Evolutionary conservation across 495 filamentous ascomycete genomes (phyloP), one percentile per base, ranked within the genome.

Genomic region (Penicillium psychrofluorescens): DNA sequence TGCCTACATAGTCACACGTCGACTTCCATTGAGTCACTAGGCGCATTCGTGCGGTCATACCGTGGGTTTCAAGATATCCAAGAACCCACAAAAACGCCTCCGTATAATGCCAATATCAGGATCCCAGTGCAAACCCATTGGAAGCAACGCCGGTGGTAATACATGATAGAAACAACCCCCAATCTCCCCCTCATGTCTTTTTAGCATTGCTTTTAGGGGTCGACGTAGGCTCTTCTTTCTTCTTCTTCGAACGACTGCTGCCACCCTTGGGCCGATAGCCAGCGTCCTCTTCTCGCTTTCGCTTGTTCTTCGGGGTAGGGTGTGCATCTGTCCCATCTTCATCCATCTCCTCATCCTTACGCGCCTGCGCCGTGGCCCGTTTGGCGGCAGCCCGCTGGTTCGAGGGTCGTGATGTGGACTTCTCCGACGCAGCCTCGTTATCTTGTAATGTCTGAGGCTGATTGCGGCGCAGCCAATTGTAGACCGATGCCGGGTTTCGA

Each of bases 391-490:
- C 30, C 22, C 68, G 63, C 35, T 62, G 49, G 42, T 65, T 66
- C 11, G 66, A 59, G 16, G 72, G 63, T 27, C 69, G 55, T 22
- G 66, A 62, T 40, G 56, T 65, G 27, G 79, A 78, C 52, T 83
- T 83, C 44, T 83, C 82, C 8, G 79, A 78, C 15, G 63, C 67
- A 29, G 66, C 64, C 58, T 91, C 88, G 41, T 82, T 83, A 52
- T 90, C 87, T 58, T 91, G 85, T 0, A 94, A 66, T 66, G 84
- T 83, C 45, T 89, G 79, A 0, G 89, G 89, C 44, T 88, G 85
- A 55, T 94, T 79, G 45, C 81, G 79, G 30, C 86, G 78, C 15
- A 96, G 69, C 90, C 90, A 96, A 61, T 91, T 92, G 68, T 90
- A 88, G 2, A 94, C 87, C 22, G 84, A 88, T 32, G 86, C 81